Evolutionary conservation across 106 monocot species (phyloP), one percentile per base, ranked within the genome.

Genomic region (Iris macrosiphon): DNA sequence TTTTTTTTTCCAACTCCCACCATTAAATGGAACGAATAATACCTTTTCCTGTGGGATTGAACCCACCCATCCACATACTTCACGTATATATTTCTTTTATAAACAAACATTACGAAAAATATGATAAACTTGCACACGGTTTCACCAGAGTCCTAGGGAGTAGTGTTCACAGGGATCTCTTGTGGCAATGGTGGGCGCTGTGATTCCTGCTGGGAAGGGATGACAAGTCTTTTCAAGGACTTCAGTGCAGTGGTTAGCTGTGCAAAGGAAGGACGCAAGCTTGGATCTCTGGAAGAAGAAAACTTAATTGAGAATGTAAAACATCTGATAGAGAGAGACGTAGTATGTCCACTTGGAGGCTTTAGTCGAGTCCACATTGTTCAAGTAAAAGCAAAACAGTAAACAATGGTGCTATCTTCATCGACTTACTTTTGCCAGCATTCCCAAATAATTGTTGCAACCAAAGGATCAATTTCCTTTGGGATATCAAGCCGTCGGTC

Each of bases 401-500:
- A 4, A 49, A 21, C 0, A 40, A 21, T 13, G 2, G 13, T 33
- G 34, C 34, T 34, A 2, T 13, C 30, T 47, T 48, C 8, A 62
- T 8, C 12, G 21, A 61, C 83, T 75, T 74, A 98, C 96, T 66
- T 83, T 42, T 87, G 90, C 87, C 96, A 98, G 67, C 96, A 98
- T 47, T 98, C 72, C 75, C 76, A 75, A 6, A 98, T 98, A 24
- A 91, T 87, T 21, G 70, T 61, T 24, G 83, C 74, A 31, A 91
- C 96, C 6, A 98, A 50, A 1, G 90, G 90, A 75, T 98, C 96
- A 22, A 98, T 63, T 38, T 98, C 96, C 49, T 83, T 83, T 40
- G 96, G 96, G 52, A 98, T 98, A 23, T 98, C 96, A 31, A 98
- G 86, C 13, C 96, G 79, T 22, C 78, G 70, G 14, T 91, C 77